Evolutionary conservation across 2,329 filamentous ascomycete genomes (phyloP).

Genomic region (Colletotrichum sp.): DNA sequence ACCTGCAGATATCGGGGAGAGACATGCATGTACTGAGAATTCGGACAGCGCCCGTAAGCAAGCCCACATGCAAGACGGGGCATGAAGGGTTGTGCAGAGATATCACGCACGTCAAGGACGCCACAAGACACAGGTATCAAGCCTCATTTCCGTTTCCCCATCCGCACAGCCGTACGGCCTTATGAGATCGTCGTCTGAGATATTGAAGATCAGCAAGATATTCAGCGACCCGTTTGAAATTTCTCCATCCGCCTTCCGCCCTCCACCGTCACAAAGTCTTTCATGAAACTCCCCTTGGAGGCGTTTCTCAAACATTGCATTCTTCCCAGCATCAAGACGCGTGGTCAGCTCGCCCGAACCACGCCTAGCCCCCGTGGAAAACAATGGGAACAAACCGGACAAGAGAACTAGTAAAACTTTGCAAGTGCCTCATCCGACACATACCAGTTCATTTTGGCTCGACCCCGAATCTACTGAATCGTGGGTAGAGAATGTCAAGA

Average conservation of each 20-base stretch:
- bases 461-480: neutral
- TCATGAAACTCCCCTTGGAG: neutral
- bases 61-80: slow-evolving; percentile 2
- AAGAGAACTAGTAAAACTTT: neutral
- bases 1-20: slow-evolving; percentile 6
- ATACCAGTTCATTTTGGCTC: neutral
- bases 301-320: neutral
- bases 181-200: neutral
- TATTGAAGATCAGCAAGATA: neutral
- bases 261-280: neutral
- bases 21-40: slow-evolving; percentile 5
- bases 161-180: neutral
- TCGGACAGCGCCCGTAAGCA: neutral
- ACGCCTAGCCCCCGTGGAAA: neutral
- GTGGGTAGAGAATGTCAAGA: neutral
- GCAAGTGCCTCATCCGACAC: slow-evolving; percentile 15
- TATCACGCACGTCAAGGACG: neutral
- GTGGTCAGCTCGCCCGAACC: neutral
- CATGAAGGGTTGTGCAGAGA: neutral
- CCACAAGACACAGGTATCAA: neutral
- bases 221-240: neutral
- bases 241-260: neutral
- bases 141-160: neutral
- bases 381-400: slow-evolving; percentile 2
- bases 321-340: neutral